These are phyloP conservation scores for Malus sylvestris DNA, from an alignment of 306 rosid species.

Conservation along the genomic window DNA sequence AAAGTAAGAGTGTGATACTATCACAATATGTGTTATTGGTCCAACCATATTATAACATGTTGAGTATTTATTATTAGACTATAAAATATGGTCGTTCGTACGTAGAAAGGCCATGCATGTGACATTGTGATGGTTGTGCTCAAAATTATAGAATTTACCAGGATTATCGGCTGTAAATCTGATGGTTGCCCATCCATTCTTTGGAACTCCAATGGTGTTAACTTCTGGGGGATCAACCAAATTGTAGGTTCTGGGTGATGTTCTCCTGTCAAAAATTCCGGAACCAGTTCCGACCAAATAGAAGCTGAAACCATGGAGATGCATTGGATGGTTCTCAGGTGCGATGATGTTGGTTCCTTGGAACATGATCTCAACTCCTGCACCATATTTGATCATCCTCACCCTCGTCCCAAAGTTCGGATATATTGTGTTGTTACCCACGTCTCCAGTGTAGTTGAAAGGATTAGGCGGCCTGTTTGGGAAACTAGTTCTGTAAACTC, in stretches of 20 bases:
- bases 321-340: conserved; percentile 45
- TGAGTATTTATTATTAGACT: background rate
- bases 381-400: conserved; percentile 19
- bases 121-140: background rate
- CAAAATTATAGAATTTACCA: conserved; percentile 9
- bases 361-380: conserved; percentile 31
- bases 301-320: conserved; percentile 45
- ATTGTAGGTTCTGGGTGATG: conserved; percentile 18
- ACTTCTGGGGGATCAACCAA: conserved; percentile 26
- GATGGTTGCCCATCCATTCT: conserved; percentile 35
- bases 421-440: background rate
- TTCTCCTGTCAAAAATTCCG: conserved; percentile 16
- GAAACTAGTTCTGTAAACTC: conserved; percentile 23
- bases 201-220: conserved; percentile 27
- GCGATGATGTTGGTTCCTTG: conserved; percentile 32
- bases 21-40: background rate
- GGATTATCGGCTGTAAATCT: conserved; percentile 37
- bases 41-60: background rate
- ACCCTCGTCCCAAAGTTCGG: conserved; percentile 25
- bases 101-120: background rate
- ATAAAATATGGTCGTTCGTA: background rate
- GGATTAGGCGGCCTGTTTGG: conserved; percentile 16
- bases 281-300: conserved; percentile 28
- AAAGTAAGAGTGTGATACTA: no score
- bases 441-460: conserved; percentile 38